These are phyloP conservation scores for Lepiota venenata DNA, from an alignment of 768 basidiomycete species.

Conservation along the genomic window DNA sequence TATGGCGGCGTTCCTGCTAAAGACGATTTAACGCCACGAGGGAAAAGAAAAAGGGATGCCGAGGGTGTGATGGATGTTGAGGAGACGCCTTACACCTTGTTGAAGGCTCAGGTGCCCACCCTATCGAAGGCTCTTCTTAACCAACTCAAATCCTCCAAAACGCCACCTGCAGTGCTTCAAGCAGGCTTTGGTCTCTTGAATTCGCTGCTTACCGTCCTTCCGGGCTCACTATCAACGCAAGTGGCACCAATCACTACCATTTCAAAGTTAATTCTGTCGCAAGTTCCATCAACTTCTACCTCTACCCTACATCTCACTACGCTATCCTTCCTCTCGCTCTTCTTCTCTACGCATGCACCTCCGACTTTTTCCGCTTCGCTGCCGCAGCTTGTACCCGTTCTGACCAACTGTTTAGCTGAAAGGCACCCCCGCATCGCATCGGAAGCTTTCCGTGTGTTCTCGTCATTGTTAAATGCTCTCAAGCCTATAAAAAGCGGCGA, in stretches of 20 bases:
- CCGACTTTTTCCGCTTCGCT: conserved; percentile 58
- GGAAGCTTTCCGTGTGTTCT: conserved; percentile 86
- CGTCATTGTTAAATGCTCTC: conserved; percentile 72
- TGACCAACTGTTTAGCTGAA: conserved; percentile 74
- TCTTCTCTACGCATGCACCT: conserved; percentile 71
- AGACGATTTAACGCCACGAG: conserved; percentile 47
- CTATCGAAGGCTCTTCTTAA: conserved; percentile 80
- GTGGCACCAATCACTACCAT: conserved; percentile 60
- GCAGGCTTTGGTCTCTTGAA: conserved; percentile 82
- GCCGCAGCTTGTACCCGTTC: conserved; percentile 64
- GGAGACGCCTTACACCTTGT: conserved; percentile 68
- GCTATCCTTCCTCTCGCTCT: conserved; percentile 80
- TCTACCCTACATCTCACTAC: conserved; percentile 81
- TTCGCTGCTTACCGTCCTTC: conserved; percentile 73
- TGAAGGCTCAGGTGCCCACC: conserved; percentile 72
- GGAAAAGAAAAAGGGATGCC: conserved; percentile 76
- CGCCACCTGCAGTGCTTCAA: conserved; percentile 72
- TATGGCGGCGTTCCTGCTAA: conserved; percentile 63
- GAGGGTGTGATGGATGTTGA: conserved; percentile 69
- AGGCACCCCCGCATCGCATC: conserved; percentile 87
- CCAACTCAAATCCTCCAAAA: conserved; percentile 83
- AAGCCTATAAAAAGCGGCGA: conserved; percentile 63
- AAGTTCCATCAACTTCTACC: conserved; percentile 69
- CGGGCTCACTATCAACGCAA: conserved; percentile 77
- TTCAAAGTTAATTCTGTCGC: conserved; percentile 60